Evolutionary conservation across 257 asterid species (phyloP).

Genomic region (Euphrasia confusa): DNA sequence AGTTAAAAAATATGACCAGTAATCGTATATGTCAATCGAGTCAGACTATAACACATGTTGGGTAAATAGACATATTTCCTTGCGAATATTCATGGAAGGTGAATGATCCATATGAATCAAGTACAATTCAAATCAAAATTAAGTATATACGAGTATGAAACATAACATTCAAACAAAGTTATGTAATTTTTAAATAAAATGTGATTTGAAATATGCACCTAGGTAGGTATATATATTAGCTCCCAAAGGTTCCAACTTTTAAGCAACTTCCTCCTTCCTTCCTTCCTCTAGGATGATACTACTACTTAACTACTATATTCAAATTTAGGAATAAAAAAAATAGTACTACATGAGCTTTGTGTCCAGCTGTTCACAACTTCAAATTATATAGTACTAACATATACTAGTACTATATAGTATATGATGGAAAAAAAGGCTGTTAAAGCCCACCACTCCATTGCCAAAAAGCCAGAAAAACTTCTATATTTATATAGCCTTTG

Average conservation of each 20-base stretch:
- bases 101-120: too few relatives aligned
- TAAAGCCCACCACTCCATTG: slow-evolving; percentile 24
- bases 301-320: not conserved
- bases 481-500: slow-evolving; percentile 11
- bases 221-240: too few relatives aligned
- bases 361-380: slow-evolving; percentile 26
- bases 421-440: slow-evolving; percentile 22
- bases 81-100: too few relatives aligned
- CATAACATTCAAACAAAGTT: too few relatives aligned
- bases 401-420: not conserved
- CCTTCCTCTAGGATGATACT: not conserved
- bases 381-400: not conserved
- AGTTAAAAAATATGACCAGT: too few relatives aligned
- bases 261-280: slow-evolving; percentile 23
- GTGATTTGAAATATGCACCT: too few relatives aligned
- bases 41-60: too few relatives aligned
- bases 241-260: not conserved
- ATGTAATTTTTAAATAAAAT: too few relatives aligned
- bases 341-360: not conserved
- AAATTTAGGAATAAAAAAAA: not conserved
- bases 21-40: too few relatives aligned
- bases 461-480: slow-evolving; percentile 26
- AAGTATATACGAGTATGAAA: too few relatives aligned
- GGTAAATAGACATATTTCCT: too few relatives aligned
- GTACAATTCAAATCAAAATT: too few relatives aligned